Evolutionary conservation across 2,329 filamentous ascomycete genomes (phyloP).

Genomic region (Phaeosphaeriaceae sp.): DNA sequence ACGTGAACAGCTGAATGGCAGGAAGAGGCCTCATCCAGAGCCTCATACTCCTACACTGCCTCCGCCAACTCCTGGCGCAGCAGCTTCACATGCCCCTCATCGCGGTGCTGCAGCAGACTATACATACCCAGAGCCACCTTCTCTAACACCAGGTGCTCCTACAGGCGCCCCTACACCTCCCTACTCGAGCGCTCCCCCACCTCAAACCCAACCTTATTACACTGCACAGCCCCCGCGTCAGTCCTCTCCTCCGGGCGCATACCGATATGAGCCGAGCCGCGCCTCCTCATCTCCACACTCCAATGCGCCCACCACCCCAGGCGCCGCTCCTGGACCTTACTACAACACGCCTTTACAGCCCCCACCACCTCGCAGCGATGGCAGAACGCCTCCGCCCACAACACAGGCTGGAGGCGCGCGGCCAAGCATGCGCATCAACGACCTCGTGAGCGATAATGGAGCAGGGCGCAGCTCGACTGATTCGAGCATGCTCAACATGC

Average conservation of each 20-base stretch:
- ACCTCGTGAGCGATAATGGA: constrained; percentile 49
- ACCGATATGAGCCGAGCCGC: constrained; percentile 51
- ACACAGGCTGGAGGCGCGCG: constrained; percentile 39
- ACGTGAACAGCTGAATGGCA: constrained; percentile 49
- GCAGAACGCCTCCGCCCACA: constrained; percentile 48
- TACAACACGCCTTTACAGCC: constrained; percentile 44
- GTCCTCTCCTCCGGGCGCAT: constrained; percentile 51
- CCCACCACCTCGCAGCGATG: constrained; percentile 46
- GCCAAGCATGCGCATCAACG: constrained; percentile 52
- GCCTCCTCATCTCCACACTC: constrained; percentile 53
- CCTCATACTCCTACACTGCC: constrained; percentile 59
- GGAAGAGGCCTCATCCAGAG: constrained; percentile 57
- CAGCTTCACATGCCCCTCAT: constrained; percentile 50
- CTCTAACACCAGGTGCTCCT: constrained; percentile 54
- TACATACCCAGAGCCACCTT: constrained; percentile 53
- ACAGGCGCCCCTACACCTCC: constrained; percentile 52
- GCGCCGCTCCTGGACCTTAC: constrained; percentile 39
- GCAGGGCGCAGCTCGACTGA: constrained; percentile 50
- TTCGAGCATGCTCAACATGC: constrained; percentile 53
- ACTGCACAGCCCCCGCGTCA: constrained; percentile 47
- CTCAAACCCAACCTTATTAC: constrained; percentile 51
- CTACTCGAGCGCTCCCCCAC: constrained; percentile 48
- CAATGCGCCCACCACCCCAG: constrained; percentile 47
- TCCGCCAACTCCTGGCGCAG: constrained; percentile 55
- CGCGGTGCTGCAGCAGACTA: constrained; percentile 46